phyloP scores from a whole-genome alignment of 2,329 filamentous ascomycete genomes.

The Phialocephala subalpina region DNA sequence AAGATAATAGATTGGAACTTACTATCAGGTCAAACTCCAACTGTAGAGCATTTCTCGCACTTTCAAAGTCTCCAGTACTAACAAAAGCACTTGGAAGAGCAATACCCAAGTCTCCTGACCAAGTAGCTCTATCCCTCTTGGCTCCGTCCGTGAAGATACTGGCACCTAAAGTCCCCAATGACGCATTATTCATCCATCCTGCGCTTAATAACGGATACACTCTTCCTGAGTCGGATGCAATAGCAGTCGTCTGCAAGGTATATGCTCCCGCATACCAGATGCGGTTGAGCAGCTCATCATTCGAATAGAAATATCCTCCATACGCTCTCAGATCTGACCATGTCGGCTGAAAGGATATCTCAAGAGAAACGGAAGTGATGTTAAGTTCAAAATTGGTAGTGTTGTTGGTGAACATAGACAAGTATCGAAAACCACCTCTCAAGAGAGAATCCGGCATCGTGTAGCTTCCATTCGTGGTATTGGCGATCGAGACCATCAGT shows the following conservation, averaged over 20 bases:
- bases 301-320: constrained; percentile 61
- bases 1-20: constrained; percentile 41
- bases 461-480: constrained; percentile 46
- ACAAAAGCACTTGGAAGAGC: constrained; percentile 61
- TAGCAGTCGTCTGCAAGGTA: constrained; percentile 46
- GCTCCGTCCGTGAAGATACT: constrained; percentile 55
- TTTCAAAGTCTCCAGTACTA: constrained; percentile 60
- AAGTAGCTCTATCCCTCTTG: constrained; percentile 66
- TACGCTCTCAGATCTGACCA: constrained; percentile 55
- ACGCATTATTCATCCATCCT: constrained; percentile 23
- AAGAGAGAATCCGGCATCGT: constrained; percentile 53
- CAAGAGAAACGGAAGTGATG: constrained; percentile 44
- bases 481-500: constrained; percentile 51
- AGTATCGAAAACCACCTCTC: constrained; percentile 61
- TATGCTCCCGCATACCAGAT: constrained; percentile 61
- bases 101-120: constrained; percentile 68
- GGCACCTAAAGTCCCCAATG: constrained; percentile 34
- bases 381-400: constrained; percentile 43
- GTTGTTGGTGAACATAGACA: constrained; percentile 55
- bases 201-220: constrained; percentile 17
- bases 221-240: constrained; percentile 34
- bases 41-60: constrained; percentile 57
- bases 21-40: constrained; percentile 24
- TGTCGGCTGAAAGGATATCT: constrained; percentile 50
- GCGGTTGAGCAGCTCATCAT: constrained; percentile 58